phyloP scores from a whole-genome alignment of 306 rosid species.

The Cucurbita pepo region DNA sequence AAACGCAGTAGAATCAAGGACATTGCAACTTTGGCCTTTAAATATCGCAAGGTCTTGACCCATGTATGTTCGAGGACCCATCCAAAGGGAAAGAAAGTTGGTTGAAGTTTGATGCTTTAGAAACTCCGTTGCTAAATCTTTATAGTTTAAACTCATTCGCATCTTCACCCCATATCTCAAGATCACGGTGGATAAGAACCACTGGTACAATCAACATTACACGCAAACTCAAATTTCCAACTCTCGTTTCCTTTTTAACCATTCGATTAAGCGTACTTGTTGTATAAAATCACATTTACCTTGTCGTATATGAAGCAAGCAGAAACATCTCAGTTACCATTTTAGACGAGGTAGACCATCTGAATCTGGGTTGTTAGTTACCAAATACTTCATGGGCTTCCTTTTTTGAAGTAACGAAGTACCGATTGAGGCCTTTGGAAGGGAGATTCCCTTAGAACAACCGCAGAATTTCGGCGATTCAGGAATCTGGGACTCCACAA shows the following conservation, averaged over 20 bases:
- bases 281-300: slow-evolving; percentile 10
- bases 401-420: too few species aligned
- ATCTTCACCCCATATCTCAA: slow-evolving; percentile 19
- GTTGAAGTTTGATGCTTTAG: slow-evolving; percentile 12
- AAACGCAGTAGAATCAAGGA: slow-evolving; percentile 7
- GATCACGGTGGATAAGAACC: slow-evolving; percentile 14
- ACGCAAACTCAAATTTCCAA: slow-evolving; percentile 11
- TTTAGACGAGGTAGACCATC: too few species aligned
- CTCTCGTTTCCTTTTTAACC: not conserved
- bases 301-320: not conserved
- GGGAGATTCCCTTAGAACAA: too few species aligned
- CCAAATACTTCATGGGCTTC: slow-evolving; percentile 10
- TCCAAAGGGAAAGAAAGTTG: slow-evolving; percentile 18
- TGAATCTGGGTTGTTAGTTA: slow-evolving; percentile 8
- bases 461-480: too few species aligned
- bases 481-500: too few species aligned
- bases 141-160: slow-evolving; percentile 24
- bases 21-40: slow-evolving; percentile 27
- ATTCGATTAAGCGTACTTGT: not conserved
- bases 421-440: too few species aligned
- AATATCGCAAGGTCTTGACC: slow-evolving; percentile 14
- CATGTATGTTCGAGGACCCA: slow-evolving; percentile 15
- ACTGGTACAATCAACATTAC: not conserved
- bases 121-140: slow-evolving; percentile 22
- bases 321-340: not conserved